Conservation (phyloP, 169 alveolate species). For the Cyclospora cayetanensis region DNA sequence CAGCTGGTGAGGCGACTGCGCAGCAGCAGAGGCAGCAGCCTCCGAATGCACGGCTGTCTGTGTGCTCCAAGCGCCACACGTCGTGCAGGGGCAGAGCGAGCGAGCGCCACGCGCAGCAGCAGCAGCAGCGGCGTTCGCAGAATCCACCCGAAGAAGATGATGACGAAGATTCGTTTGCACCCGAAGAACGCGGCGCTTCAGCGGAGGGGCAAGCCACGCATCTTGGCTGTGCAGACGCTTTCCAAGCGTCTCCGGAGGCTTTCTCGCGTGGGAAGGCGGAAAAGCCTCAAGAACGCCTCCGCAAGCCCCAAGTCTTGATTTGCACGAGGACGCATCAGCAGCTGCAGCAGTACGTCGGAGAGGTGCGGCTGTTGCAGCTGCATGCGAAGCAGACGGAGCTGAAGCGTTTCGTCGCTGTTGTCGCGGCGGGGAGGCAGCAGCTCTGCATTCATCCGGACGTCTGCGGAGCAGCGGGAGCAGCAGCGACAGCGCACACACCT, state of each 20-base stretch:
- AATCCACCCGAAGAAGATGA: constrained; percentile 13
- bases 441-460: background rate
- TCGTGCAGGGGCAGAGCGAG: background rate
- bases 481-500: background rate
- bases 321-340: constrained; percentile 82
- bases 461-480: background rate
- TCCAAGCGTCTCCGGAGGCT: background rate
- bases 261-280: background rate
- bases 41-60: background rate
- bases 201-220: too few species aligned
- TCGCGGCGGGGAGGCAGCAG: constrained; percentile 34
- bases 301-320: constrained; percentile 74
- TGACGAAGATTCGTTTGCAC: constrained; percentile 37
- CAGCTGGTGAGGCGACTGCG: background rate
- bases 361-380: constrained; percentile 66
- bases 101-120: too few species aligned
- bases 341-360: constrained; percentile 76
- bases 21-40: background rate
- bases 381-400: background rate
- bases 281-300: background rate
- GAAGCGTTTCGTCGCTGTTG: constrained; percentile 26
- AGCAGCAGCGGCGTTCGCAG: constrained; percentile 33
- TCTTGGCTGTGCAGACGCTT: background rate
- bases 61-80: constrained; percentile 23
- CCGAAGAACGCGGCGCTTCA: too few species aligned